Base-by-base conservation (phyloP, 768 basidiomycete genomes). In the Agaricus blazei region DNA sequence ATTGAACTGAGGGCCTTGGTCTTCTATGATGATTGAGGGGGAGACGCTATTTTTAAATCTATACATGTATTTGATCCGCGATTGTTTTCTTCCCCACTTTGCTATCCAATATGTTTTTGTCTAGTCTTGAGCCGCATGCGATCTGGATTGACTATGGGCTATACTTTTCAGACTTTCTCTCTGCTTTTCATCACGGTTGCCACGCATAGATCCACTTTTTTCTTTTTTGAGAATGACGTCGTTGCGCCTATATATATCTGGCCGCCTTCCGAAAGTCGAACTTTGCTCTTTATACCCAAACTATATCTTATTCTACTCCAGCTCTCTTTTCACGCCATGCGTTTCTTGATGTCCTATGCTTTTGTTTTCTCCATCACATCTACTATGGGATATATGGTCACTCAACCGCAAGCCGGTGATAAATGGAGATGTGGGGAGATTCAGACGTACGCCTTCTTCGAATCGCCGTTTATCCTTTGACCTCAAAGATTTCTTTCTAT, bases 1-100 rank as follows among this genome's bases (percentile, higher is more conserved):
- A 84, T 85, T 53, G 83, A 85, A 66, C 59, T 85, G 29, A 67
- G 83, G 37, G 77, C 82, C 8, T 71, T 87, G 29, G 82, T 84
- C 12, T 87, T 84, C 63, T 82, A 85, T 63, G 77, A 82, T 58
- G 34, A 34, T 34, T 34, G 34, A 34, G 34, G 34, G 8, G 34
- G 11, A 34, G 4, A 19, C 11, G 11, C 34, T 34, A 34, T 34
- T 34, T 34, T 8, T 34, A 34, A 34, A 34, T 6, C 11, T 11
- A 11, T 34, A 34, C 19, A 34, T 34, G 34, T 34, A 34, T 34
- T 11, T 19, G 19, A 19, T 19, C 19, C 19, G 19, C 19, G 19
- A 19, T 19, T 19, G 19, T 19, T 19, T 19, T 19, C 19, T 19
- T 19, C 19, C 19, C 19, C 19, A 19, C 1, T 19, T 19, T 19